These are phyloP conservation scores for Fusarium sp. DNA, from an alignment of 2,329 filamentous ascomycete genomes.

Conservation along the genomic window DNA sequence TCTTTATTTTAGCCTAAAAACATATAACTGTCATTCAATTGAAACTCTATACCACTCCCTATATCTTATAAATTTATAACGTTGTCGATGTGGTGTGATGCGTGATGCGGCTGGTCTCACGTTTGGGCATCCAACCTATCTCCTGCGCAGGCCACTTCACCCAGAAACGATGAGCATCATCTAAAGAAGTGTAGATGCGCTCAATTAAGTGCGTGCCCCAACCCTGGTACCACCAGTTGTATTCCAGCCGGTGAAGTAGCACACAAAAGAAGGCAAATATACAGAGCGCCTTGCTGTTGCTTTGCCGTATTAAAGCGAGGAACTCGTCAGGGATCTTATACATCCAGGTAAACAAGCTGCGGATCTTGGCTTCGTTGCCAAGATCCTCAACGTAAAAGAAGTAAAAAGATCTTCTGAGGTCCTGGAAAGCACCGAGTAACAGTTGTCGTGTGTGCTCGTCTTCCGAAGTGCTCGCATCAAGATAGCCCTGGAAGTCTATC, in stretches of 20 bases:
- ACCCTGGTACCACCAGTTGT: conserved; percentile 5
- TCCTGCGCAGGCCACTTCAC: background rate
- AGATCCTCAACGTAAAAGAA: background rate
- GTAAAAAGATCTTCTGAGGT: conserved; percentile 1
- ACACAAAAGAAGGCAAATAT: conserved; percentile 2
- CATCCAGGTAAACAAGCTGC: conserved; percentile 1
- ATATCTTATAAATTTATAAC: no score
- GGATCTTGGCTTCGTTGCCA: background rate
- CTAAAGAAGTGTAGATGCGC: background rate
- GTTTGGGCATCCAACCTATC: conserved; percentile 2
- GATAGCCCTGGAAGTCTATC: background rate
- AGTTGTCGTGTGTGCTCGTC: background rate
- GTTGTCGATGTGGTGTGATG: no score
- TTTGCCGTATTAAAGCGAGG: background rate
- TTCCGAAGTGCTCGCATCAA: background rate
- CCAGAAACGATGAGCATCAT: background rate
- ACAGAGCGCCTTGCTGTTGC: background rate
- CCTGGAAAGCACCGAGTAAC: background rate
- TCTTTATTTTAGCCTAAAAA: no score
- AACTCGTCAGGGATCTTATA: background rate
- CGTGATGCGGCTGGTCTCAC: background rate
- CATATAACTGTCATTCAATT: no score
- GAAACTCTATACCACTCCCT: no score
- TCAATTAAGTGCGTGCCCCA: background rate
- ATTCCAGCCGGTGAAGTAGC: conserved; percentile 2